Base-by-base conservation (phyloP, 306 rosid genomes). In the Dryas alaskensis region DNA sequence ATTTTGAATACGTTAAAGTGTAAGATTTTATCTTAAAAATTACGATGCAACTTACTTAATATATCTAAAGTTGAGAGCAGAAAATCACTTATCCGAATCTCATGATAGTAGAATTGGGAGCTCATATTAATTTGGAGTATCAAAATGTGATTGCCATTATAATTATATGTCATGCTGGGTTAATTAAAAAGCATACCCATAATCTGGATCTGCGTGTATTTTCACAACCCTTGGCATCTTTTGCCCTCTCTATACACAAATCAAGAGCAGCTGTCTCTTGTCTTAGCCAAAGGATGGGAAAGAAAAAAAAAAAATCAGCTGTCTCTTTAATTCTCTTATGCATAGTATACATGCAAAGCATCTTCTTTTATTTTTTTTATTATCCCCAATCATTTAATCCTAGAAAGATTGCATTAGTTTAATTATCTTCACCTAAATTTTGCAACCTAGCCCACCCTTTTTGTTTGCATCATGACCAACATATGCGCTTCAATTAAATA, bases 261-360 rank as follows among this genome's bases (percentile, higher is more conserved):
- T 6, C 55, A 59, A 16, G 55, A 45, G 27, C 47, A 44, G 46
- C 46, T 57, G 57, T 45, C 67, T 43, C 66, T 22, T 45, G 66
- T 45, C 45, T 45, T 7, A 25, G n/a, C 27, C 46, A 71, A 31
- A 71, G 45, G 50, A 8, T 5, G 8, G 9, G 3, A 45, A 45
- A 12, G 57, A 8, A 45, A 57, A 71, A 9, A 71, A 44, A 14
- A 45, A 62, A 10, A 19, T 31, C 48, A 68, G 31, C 73, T 51
- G 73, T 68, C 72, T 8, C 73, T 31, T 4, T 50, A n/a, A n/a
- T n/a, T n/a, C 60, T 68, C 73, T 31, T 57, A n/a, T 68, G 59
- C 72, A 8, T 46, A 10, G 27, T 60, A 6, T 48, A 22, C 51
- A n/a, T 54, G 19, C 58, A 27, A 7, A 70, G 65, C 42, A 42